These are phyloP conservation scores for Ceratonia siliqua DNA, from an alignment of 306 rosid genomes.

Conservation along the genomic window DNA sequence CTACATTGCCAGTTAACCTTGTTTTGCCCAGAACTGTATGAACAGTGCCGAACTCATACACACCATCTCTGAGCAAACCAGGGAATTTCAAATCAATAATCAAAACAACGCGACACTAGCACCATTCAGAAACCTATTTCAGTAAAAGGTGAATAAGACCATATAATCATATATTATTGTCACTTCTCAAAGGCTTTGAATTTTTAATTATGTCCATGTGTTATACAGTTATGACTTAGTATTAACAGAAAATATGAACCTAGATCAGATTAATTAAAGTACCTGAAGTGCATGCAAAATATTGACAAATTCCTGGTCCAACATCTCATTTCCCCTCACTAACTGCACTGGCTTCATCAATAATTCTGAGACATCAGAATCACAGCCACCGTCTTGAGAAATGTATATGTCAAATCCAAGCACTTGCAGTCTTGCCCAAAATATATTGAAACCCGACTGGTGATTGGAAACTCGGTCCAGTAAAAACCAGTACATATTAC, in stretches of 20 bases:
- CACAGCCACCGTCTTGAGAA: slow-evolving; percentile 40
- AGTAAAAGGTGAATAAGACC: slow-evolving; percentile 1
- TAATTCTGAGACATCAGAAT: slow-evolving; percentile 54
- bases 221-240: slow-evolving; percentile 1
- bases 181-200: slow-evolving; percentile 10
- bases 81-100: too few relatives aligned
- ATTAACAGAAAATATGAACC: neutral
- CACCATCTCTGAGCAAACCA: too few relatives aligned
- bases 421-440: slow-evolving; percentile 79
- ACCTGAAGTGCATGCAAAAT: slow-evolving; percentile 97
- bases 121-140: neutral
- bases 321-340: slow-evolving; percentile 59
- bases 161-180: neutral
- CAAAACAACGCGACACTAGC: too few relatives aligned
- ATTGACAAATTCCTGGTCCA: slow-evolving; percentile 61
- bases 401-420: slow-evolving; percentile 65
- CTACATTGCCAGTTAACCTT: neutral
- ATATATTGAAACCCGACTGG: slow-evolving; percentile 68
- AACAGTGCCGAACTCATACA: too few relatives aligned
- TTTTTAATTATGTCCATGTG: neutral
- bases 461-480: slow-evolving; percentile 48
- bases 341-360: slow-evolving; percentile 50
- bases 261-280: slow-evolving; percentile 19
- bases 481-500: slow-evolving; percentile 88
- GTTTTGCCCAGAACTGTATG: neutral